Evolutionary conservation across 2,329 filamentous ascomycete species (phyloP), one percentile per base, ranked within the genome.

Genomic region (Trematosphaeria pertusa): DNA sequence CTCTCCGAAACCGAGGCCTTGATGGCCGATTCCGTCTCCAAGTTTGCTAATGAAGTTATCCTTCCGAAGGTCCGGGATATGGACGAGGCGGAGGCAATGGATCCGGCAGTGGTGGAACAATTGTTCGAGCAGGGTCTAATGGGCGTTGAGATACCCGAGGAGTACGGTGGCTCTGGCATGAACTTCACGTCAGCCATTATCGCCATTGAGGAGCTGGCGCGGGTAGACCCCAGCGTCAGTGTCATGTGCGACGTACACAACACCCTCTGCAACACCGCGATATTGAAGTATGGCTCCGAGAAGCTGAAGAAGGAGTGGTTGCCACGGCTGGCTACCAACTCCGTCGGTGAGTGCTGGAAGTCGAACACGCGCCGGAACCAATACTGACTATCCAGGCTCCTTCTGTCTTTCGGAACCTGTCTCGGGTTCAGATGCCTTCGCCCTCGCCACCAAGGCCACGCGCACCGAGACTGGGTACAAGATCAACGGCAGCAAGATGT

Each of bases 191-290:
- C 92, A 1, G 93, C 92, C 51, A 96, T 99, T 69, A 87, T 99
- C 34, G 93, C 90, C 20, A 99, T 99, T 63, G 94, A 99, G 77
- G 94, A 99, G 80, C 80, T 99, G 51, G 94, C 94, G 1, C 84
- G 91, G 46, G 89, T 96, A 14, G 94, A 99, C 68, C 94, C 94
- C 31, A 95, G 89, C 58, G 94, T 99, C 54, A 93, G 89, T 66
- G 94, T 99, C 54, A 76, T 99, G 78, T 90, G 92, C 46, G 94
- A 99, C 73, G 94, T 99, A 17, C 94, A 99, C 81, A 99, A 99
- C 76, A 99, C 94, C 1, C 81, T 99, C 40, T 93, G 96, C 73
- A 97, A 97, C 78, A 97, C 93, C 2, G 89, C 91, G 11, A 81
- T 99, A 46, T 70, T 97, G 64, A 95, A 91, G 71, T 95, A 88